Percentiles rank a stretch among this genome's conserved stretches.
These are phyloP conservation scores for Microsporum canis DNA, from an alignment of 2,329 filamentous ascomycete species.

Conservation along the genomic window DNA sequence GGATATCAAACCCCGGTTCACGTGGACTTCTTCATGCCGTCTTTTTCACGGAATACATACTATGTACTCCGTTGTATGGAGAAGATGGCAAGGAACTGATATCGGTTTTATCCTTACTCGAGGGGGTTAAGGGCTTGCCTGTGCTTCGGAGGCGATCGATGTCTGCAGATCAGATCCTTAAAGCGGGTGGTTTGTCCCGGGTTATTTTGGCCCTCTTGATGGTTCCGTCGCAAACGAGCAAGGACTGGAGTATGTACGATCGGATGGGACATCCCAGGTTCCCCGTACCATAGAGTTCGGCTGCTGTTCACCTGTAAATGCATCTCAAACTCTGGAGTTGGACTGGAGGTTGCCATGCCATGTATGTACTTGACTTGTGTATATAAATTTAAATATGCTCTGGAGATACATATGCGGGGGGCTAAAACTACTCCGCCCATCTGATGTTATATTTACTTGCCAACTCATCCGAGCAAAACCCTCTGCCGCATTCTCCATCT, in stretches of 20 bases:
- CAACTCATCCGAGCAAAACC: neutral
- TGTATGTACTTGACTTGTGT: too few species aligned
- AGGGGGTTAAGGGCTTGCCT: too few species aligned
- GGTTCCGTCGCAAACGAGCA: neutral
- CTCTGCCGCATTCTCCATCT: neutral
- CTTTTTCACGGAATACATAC: neutral
- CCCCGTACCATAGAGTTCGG: neutral
- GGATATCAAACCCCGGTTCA: neutral
- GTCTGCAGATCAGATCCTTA: neutral
- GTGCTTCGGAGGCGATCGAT: neutral
- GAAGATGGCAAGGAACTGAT: neutral
- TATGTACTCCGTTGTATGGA: too few species aligned
- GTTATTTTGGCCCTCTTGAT: neutral
- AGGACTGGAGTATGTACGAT: neutral
- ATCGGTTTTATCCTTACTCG: neutral
- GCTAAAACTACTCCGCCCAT: neutral
- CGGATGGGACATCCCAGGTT: neutral
- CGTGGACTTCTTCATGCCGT: neutral
- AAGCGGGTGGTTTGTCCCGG: neutral
- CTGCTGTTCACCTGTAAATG: neutral
- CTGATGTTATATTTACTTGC: neutral
- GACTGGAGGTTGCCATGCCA: neutral
- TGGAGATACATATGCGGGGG: too few species aligned
- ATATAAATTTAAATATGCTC: too few species aligned
- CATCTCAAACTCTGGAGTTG: neutral